Evolutionary conservation across 257 asterid species (phyloP), one percentile per base, ranked within the genome.

Genomic region (Fraxinus cuspidata): DNA sequence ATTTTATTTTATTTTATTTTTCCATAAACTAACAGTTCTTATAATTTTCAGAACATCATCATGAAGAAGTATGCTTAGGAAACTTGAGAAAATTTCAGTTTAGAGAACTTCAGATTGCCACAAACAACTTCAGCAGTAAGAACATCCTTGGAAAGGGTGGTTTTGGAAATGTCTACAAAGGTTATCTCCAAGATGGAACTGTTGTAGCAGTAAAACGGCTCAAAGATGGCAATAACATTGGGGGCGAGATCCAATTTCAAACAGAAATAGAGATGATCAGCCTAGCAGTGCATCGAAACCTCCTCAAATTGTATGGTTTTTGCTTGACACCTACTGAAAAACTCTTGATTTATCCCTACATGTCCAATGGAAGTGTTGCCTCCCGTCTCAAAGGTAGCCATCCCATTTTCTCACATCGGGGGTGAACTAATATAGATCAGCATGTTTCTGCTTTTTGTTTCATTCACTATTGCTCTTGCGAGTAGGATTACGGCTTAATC

Each of bases 281-380:
- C 86, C 88, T 95, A 3, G 99, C 99, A 0, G 97, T 95, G 11
- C 99, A 95, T 63, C 80, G 98, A 42, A 90, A 95, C 78, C 96
- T 93, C 74, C 98, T 95, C n/a, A 85, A 94, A 7, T 81, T 95
- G 7, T 92, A 93, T 7, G 99, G 99, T 2, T 95, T 92, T 73
- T 91, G 97, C 85, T 82, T 87, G 31, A 91, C 98, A n/a, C 78
- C 94, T 27, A 78, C 88, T 0, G 98, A 95, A 81, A 90, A 92
- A 81, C 96, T 95, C 73, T 83, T 95, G n/a, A 89, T 95, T 37
- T 93, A 95, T 76, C 99, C 99, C 19, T 95, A 88, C 77, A 93
- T 95, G 99, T 92, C 97, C 11, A 95, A 95, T 53, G 99, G 99
- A 74, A 95, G 99, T 4, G 99, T 95, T 10, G 98, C 98, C 70